A percentile compares a stretch with the other conserved stretches of the same genome.
Conservation (phyloP, 352 stramenopile genomes). For the Blastocystis sp. region DNA sequence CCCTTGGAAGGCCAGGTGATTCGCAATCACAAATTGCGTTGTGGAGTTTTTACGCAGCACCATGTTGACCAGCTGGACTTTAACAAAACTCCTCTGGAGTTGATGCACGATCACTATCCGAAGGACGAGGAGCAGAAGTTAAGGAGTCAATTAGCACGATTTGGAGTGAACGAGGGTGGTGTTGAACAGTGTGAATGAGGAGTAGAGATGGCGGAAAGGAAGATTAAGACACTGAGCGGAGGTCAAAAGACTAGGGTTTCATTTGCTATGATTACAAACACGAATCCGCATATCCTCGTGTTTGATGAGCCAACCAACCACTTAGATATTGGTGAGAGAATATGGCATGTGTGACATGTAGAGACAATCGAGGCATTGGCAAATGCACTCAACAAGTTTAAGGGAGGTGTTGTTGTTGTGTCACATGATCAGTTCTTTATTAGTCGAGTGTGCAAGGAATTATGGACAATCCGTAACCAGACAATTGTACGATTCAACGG, state of each 20-base stretch:
- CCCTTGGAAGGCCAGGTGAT: constrained; percentile 49
- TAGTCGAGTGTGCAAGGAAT: constrained; percentile 81
- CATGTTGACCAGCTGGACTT: constrained; percentile 71
- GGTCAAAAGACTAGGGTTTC: constrained; percentile 98
- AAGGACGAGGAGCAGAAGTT: constrained; percentile 64
- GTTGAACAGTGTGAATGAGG: neutral
- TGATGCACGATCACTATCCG: constrained; percentile 66
- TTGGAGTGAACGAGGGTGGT: constrained; percentile 64
- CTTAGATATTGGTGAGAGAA: constrained; percentile 84
- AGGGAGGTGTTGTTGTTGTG: constrained; percentile 89
- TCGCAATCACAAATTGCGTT: constrained; percentile 65
- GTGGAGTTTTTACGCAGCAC: constrained; percentile 54
- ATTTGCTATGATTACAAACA: constrained; percentile 94
- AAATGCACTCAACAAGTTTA: constrained; percentile 87
- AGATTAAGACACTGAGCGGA: constrained; percentile 94
- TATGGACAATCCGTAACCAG: constrained; percentile 82
- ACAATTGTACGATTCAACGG: constrained; percentile 84
- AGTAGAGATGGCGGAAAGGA: constrained; percentile 79
- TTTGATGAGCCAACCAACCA: constrained; percentile 99
- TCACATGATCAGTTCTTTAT: constrained; percentile 93
- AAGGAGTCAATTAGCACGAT: constrained; percentile 67
- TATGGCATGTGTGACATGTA: constrained; percentile 58
- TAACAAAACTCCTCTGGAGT: constrained; percentile 69
- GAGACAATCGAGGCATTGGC: constrained; percentile 92
- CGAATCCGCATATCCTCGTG: constrained; percentile 86